Base-by-base conservation (phyloP, 2,329 filamentous ascomycete genomes). In the Fusarium pseudocircinatum region DNA sequence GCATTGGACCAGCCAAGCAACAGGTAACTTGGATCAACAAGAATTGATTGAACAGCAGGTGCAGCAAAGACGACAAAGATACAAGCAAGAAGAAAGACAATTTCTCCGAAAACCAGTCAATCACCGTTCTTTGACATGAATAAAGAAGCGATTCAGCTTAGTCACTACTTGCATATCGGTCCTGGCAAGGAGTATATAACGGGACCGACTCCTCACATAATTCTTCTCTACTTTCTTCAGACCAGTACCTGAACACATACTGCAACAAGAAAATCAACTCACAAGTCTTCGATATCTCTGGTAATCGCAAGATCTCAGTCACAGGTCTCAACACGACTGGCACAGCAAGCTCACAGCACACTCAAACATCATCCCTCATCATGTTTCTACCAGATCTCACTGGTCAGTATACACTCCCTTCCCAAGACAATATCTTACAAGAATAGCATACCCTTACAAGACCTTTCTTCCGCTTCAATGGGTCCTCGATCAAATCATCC, bases 221-320 rank as follows among this genome's bases (percentile, higher is more conserved):
- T 10, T 5, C 40, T 43, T 24, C 6, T 43, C 15, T 43, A 24
- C n/a, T 43, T 24, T 43, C n/a, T 24, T 12, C 9, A 24, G 5
- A 43, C 10, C 1, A 43, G 0, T 24, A 24, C 15, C 15, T 9
- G 15, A 43, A 24, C 15, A 16, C 6, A 4, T 12, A 24, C 15
- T 43, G 22, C 15, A 43, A 8, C 6, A 7, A 18, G n/a, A 12
- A 18, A 7, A 1, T 12, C 11, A 43, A 2, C 4, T 16, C 15
- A 8, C 15, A 24, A 43, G 15, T 12, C 10, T 6, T 24, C 15
- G 4, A 42, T n/a, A 15, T 43, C 16, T 16, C n/a, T 43, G 10
- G 40, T 43, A 43, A 12, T 43, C 10, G 16, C 10, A 24, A 18
- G 10, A 6, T 24, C 40, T 18, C 15, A 18, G 40, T 7, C 10